A percentile compares a stretch with the other conserved stretches of the same genome.
phyloP scores from a whole-genome alignment of 2,329 filamentous ascomycete genomes.

The Colletotrichum sp. region DNA sequence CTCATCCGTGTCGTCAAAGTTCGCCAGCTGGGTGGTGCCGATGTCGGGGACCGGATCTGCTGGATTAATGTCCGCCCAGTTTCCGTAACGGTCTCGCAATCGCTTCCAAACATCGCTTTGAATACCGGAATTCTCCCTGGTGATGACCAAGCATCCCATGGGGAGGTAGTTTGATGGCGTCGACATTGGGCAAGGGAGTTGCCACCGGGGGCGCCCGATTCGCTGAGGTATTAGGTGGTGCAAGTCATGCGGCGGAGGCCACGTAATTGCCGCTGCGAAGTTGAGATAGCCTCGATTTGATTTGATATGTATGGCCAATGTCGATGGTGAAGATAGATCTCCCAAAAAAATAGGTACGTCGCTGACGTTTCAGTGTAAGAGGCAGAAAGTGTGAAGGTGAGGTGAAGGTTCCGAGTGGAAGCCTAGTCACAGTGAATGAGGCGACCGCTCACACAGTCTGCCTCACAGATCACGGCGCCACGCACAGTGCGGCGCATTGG shows the following conservation, averaged over 20 bases:
- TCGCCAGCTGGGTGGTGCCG: background rate
- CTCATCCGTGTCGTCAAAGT: background rate
- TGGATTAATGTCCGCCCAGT: slow-evolving; percentile 14
- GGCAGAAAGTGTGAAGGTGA: background rate
- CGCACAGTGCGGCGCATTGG: background rate
- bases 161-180: slow-evolving; percentile 41
- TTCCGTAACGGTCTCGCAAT: background rate
- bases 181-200: background rate
- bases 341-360: background rate
- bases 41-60: background rate
- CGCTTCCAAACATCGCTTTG: background rate
- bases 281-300: background rate
- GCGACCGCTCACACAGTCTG: background rate
- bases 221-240: background rate
- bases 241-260: background rate
- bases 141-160: slow-evolving; percentile 42
- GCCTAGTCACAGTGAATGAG: background rate
- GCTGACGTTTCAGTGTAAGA: slow-evolving; percentile 7
- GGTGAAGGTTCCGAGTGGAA: background rate
- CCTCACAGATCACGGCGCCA: fast-evolving
- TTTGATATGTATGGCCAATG: background rate
- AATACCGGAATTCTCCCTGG: background rate
- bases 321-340: background rate
- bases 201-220: background rate
- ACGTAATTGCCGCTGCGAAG: background rate